Base-by-base conservation (phyloP, 73 alveolate species). In the Paramecium bursaria region DNA sequence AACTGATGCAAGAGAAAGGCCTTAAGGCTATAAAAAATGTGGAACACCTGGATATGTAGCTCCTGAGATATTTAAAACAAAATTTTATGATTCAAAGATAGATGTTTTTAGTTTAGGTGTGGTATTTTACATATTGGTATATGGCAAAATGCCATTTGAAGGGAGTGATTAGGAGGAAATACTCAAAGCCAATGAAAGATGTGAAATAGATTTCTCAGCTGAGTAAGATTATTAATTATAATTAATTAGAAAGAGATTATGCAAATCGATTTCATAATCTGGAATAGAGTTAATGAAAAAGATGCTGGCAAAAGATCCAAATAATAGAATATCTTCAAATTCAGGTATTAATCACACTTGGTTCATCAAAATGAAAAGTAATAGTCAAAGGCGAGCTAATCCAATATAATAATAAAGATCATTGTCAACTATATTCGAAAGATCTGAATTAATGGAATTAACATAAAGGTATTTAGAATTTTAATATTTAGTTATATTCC, bases 41-140 rank as follows among this genome's bases (percentile, higher is more conserved):
- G 97, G 97, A 1, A 90, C 97, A 17, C 86, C 94, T 4, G 97
- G 97, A 2, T 92, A 85, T 87, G 91, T 92, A 50, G 97, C 97
- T 5, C 97, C 97, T 47, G 97, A 92, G 46, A 90, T 92, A 7
- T 75, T 92, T 39, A 85, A 86, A 87, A 88, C 94, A 14, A 87
- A 57, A 33, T 86, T 76, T 22, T 92, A 92, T 75, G 88, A 82
- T 55, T 73, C 42, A 76, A 86, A 88, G 31, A 82, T 92, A 3
- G 97, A 92, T 91, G 92, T 91, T n/a, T 92, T 90, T 85, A 85
- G 93, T 53, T 61, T 90, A 0, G 97, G 97, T 3, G 87, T 92
- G 4, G 92, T 92, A 55, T 89, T 88, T 39, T 92, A 90, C 79
- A 85, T 90, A n/a, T 74, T 92, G 51, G 82, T 92, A 30, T 89